Evolutionary conservation across 2,329 filamentous ascomycete genomes (phyloP).

Genomic region (Pyrenochaeta sp.): DNA sequence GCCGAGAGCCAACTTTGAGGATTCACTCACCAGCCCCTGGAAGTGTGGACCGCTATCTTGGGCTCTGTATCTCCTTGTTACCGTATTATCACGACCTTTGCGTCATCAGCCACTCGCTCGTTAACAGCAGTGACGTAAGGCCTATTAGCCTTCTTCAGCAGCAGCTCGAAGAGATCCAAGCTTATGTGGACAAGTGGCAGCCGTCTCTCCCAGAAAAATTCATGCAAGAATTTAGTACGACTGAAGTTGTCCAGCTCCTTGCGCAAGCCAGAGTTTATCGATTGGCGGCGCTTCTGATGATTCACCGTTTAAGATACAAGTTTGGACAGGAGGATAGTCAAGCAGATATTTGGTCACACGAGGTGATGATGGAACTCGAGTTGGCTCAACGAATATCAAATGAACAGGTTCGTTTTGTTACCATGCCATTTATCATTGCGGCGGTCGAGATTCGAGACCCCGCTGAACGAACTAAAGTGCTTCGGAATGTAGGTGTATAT

Average conservation of each 20-base stretch:
- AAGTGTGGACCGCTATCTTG: neutral
- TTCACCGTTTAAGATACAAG: neutral
- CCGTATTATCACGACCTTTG: neutral
- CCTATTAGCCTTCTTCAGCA: neutral
- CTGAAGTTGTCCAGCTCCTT: neutral
- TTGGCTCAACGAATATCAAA: neutral
- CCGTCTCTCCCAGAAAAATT: neutral
- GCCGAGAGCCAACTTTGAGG: neutral
- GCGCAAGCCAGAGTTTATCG: neutral
- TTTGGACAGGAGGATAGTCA: neutral
- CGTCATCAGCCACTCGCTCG: neutral
- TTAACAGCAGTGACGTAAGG: neutral
- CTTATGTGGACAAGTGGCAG: neutral
- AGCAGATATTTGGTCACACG: neutral
- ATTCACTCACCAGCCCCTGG: neutral
- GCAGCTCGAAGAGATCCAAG: neutral
- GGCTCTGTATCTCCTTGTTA: neutral
- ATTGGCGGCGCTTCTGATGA: neutral
- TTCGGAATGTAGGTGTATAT: neutral
- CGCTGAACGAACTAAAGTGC: neutral
- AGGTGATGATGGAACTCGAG: neutral
- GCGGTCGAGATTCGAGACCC: neutral
- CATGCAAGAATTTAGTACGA: neutral
- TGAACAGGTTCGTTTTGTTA: neutral
- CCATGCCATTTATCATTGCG: neutral